Percentiles rank a stretch among this genome's conserved stretches.
Evolutionary conservation across 305 asterid species (phyloP).

Genomic region (Fraxinus velutina): DNA sequence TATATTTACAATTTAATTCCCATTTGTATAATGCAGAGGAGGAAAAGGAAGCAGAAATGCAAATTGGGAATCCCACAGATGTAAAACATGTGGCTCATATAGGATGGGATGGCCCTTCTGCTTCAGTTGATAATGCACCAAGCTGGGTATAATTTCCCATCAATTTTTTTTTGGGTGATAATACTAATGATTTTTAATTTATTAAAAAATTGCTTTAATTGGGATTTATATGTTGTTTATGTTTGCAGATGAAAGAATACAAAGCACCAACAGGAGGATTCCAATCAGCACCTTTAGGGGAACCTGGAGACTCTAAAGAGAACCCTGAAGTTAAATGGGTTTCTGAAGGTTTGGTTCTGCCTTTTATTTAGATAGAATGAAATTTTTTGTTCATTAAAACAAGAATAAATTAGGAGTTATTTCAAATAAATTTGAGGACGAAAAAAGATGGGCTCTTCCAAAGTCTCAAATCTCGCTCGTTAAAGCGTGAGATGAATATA

Average conservation of each 20-base stretch:
- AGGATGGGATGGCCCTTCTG: constrained; percentile 59
- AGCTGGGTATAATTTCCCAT: constrained; percentile 42
- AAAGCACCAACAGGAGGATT: constrained; percentile 33
- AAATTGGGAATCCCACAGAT: constrained; percentile 67
- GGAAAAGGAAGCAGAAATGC: constrained; percentile 57
- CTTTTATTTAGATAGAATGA: not conserved
- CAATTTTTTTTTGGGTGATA: not conserved
- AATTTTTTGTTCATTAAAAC: not conserved
- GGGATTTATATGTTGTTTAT: not conserved
- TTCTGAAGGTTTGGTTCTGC: constrained; percentile 42
- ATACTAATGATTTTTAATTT: not conserved
- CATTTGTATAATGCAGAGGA: constrained; percentile 33
- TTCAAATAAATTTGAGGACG: not conserved
- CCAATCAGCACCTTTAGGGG: constrained; percentile 34
- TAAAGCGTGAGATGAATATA: too few relatives aligned
- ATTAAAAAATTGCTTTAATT: not conserved
- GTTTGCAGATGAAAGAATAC: constrained; percentile 45
- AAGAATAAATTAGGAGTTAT: not conserved
- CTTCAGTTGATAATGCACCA: constrained; percentile 38
- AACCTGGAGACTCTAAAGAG: constrained; percentile 23
- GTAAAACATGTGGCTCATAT: constrained; percentile 70
- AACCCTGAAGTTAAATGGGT: constrained; percentile 36
- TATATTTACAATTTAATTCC: not conserved
- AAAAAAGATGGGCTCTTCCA: not conserved
- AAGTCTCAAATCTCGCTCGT: not conserved